A percentile compares a stretch with the other conserved stretches of the same genome.
Evolutionary conservation across 2,329 filamentous ascomycete species (phyloP).

Genomic region (Pseudogymnoascus sp.): DNA sequence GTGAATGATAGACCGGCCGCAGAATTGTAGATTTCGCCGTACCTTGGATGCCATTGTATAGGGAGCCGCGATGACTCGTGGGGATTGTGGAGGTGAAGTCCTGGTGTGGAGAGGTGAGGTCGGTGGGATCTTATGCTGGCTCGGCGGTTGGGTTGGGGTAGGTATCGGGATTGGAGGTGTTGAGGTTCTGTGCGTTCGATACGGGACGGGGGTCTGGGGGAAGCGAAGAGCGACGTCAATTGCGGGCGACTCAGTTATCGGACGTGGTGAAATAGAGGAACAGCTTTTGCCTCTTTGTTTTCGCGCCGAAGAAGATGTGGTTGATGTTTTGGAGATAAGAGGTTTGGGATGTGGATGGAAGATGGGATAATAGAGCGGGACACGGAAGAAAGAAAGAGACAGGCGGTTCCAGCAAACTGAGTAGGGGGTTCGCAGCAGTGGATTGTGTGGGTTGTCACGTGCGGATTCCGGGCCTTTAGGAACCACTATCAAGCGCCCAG

Average conservation of each 20-base stretch:
- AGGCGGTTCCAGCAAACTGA: background rate
- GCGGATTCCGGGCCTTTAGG: background rate
- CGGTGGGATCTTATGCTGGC: background rate
- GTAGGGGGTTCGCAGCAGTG: background rate
- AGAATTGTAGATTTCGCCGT: constrained; percentile 8
- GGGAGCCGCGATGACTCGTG: constrained; percentile 13
- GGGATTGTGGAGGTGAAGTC: background rate
- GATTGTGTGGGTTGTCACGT: constrained; percentile 4
- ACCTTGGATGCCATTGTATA: constrained; percentile 33
- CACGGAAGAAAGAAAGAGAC: background rate
- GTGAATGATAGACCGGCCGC: background rate
- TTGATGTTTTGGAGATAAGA: background rate
- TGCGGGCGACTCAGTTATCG: background rate
- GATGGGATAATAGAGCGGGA: background rate
- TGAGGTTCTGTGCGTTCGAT: constrained; percentile 4
- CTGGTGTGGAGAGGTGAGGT: background rate
- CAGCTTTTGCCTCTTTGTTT: background rate
- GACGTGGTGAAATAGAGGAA: background rate
- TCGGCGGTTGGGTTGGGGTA: constrained; percentile 4
- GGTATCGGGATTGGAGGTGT: background rate
- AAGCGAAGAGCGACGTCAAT: constrained; percentile 2
- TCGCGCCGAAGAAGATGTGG: background rate
- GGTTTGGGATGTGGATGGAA: background rate
- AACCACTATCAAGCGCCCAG: background rate
- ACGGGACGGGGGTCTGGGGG: constrained; percentile 1